Percentiles rank a stretch among this genome's conserved stretches.
These are phyloP conservation scores for Dinochytrium kinnereticum DNA, from an alignment of 371 early-diverging fungal species.

Conservation along the genomic window DNA sequence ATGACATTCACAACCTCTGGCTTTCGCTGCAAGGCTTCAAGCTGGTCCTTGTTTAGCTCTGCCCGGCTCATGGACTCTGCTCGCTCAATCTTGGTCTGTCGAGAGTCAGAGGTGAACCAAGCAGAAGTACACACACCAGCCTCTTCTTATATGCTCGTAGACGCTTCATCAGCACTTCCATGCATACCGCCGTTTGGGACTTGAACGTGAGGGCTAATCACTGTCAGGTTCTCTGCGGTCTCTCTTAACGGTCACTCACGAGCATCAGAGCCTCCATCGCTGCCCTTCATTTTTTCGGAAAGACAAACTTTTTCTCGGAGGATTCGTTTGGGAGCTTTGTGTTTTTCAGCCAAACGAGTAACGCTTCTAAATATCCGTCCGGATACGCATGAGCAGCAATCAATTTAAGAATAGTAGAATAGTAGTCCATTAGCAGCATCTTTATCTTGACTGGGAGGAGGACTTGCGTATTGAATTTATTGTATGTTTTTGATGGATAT, in stretches of 20 bases:
- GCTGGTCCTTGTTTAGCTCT: slow-evolving; percentile 45
- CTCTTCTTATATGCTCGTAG: slow-evolving; percentile 38
- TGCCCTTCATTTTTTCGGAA: slow-evolving; percentile 3
- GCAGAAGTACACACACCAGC: slow-evolving; percentile 26
- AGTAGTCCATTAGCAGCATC: no score
- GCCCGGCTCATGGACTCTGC: slow-evolving; percentile 31
- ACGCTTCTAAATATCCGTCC: no score
- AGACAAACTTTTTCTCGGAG: no score
- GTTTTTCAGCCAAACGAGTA: no score
- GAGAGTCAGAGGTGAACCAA: not conserved
- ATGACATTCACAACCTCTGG: slow-evolving; percentile 35
- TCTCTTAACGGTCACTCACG: not conserved
- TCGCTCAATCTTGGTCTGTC: slow-evolving; percentile 40
- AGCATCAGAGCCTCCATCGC: not conserved
- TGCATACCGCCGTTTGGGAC: slow-evolving; percentile 25
- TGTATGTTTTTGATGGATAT: no score
- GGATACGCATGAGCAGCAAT: no score
- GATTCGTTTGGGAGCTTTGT: no score
- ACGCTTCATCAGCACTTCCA: slow-evolving; percentile 40
- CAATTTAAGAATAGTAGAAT: no score
- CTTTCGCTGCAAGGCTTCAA: slow-evolving; percentile 38
- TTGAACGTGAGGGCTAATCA: not conserved
- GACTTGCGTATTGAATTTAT: no score
- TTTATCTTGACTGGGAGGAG: no score
- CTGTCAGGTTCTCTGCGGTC: not conserved